phyloP scores from a whole-genome alignment of 208 protist species.

The Lotmaria passim region DNA sequence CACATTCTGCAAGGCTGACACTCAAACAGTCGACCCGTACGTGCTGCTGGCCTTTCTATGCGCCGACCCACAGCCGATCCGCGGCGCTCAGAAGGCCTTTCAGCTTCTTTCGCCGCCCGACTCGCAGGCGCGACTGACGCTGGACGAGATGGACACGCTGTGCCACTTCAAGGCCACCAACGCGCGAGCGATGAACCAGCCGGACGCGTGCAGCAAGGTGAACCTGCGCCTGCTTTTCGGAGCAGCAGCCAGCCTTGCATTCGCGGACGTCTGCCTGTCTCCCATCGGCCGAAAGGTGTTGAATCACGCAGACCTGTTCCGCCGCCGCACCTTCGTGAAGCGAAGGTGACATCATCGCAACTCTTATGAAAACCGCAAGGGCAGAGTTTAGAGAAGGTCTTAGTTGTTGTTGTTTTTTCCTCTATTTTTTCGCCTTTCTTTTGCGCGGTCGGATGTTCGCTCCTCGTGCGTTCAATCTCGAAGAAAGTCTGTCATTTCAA shows the following conservation, averaged over 20 bases:
- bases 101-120: conserved; percentile 43
- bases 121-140: conserved; percentile 26
- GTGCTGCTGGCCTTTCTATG: conserved; percentile 79
- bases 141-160: conserved; percentile 33
- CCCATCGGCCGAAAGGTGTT: conserved; percentile 84
- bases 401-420: background rate
- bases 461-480: too few species aligned
- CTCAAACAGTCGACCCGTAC: conserved; percentile 47
- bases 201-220: conserved; percentile 61
- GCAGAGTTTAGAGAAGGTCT: too few species aligned
- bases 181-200: conserved; percentile 48
- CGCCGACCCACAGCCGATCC: conserved; percentile 76
- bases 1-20: conserved; percentile 59
- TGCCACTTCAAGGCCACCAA: conserved; percentile 72
- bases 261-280: conserved; percentile 61
- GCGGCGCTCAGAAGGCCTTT: conserved; percentile 87
- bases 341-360: too few species aligned
- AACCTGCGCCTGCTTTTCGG: conserved; percentile 68
- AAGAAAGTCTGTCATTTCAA: too few species aligned
- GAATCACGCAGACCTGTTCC: conserved; percentile 73
- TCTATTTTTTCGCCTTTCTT: background rate
- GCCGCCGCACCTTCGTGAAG: conserved; percentile 63
- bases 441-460: too few species aligned
- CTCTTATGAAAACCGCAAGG: background rate
- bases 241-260: conserved; percentile 41